Evolutionary conservation across 2,329 filamentous ascomycete genomes (phyloP), one percentile per base, ranked within the genome.

Genomic region (Hypoxylon sp.): DNA sequence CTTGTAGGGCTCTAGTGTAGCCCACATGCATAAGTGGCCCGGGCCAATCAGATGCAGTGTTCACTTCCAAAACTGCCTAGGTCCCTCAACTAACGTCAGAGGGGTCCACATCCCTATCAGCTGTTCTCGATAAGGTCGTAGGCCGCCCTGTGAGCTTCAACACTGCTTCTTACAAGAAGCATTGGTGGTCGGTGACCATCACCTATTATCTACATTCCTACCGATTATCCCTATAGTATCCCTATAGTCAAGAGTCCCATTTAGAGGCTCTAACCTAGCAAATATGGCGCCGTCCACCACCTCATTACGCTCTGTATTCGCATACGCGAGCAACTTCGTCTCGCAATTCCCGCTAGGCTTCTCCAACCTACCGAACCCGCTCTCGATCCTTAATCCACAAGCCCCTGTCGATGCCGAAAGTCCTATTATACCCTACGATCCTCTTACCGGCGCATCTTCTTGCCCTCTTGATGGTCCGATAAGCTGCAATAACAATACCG

Each of bases 391-490:
- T 67, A 47, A 24, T 64, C 68, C 61, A 62, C 70, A 62, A 60
- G 56, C 66, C 15, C 68, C 71, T 19, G 44, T 73, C 44, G 46
- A 60, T 51, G 42, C 8, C 44, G 62, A 59, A 62, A 58, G 54
- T 55, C 58, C 48, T 50, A 31, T 79, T 37, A 76, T 74, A 10
- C 75, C 76, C 11, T 82, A 82, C 68, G 74, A 77, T 11, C 78
- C 80, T 11, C 73, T 81, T 42, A 77, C 72, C 59, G 78, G 76
- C 50, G 76, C 80, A 3, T 79, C 80, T 3, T 76, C 79, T 2
- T 83, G 82, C 56, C 82, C 81, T 2, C 70, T 82, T 62, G 78
- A 83, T 62, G 80, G 80, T 4, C 81, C 81, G 0, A 65, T 78
- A 51, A 83, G 81, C 75, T 83, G 82, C 71, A 75, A 80, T 62